These are phyloP conservation scores for Salix brachista DNA, from an alignment of 345 rosid species.

Conservation along the genomic window DNA sequence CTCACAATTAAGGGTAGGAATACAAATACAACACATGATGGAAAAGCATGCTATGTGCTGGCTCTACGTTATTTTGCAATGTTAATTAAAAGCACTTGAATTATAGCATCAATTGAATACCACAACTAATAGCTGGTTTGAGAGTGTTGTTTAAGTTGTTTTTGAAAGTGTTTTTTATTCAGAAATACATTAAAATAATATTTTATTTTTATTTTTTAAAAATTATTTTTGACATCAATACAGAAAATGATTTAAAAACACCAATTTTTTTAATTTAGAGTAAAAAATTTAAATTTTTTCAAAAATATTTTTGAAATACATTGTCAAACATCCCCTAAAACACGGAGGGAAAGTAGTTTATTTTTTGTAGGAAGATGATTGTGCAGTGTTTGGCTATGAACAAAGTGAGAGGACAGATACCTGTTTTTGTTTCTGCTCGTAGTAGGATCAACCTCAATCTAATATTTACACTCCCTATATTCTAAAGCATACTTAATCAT, in stretches of 20 bases:
- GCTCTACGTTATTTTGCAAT: not conserved
- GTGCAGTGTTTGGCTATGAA: not conserved
- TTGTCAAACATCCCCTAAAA: fast-evolving
- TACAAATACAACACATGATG: not conserved
- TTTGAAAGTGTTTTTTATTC: no score
- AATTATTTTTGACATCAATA: no score
- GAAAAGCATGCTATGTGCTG: not conserved
- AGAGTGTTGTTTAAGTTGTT: no score
- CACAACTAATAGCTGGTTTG: not conserved
- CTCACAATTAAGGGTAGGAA: not conserved
- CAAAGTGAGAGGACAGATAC: not conserved
- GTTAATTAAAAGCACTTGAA: not conserved
- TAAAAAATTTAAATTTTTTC: no score
- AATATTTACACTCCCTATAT: not conserved
- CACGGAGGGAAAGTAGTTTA: not conserved
- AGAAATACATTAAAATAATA: no score
- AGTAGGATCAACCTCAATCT: not conserved
- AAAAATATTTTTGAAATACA: no score
- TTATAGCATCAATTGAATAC: not conserved
- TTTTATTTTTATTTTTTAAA: no score
- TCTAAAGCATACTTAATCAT: not conserved
- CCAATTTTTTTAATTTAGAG: no score
- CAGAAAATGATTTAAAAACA: no score
- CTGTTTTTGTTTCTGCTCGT: not conserved
- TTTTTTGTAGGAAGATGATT: not conserved